Evolutionary conservation across 2,329 filamentous ascomycete genomes (phyloP).

Genomic region (Beauveria asiatica): DNA sequence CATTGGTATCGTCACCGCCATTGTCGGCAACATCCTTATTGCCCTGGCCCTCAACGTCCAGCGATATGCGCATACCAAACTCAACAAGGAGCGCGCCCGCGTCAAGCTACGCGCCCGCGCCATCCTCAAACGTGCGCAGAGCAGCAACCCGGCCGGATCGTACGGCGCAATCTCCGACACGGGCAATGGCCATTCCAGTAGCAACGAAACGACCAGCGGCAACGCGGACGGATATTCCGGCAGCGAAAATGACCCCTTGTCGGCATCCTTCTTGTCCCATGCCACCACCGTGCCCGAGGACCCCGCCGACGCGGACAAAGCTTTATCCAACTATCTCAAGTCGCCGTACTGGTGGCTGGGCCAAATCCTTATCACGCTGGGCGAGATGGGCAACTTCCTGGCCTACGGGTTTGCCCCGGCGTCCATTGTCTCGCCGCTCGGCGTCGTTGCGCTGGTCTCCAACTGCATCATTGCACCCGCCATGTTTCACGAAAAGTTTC

Average conservation of each 20-base stretch:
- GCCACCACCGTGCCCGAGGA: slow-evolving; percentile 17
- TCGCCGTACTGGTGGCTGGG: slow-evolving; percentile 97
- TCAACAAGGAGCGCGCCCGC: slow-evolving; percentile 61
- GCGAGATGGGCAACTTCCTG: slow-evolving; percentile 92
- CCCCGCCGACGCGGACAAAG: slow-evolving; percentile 25
- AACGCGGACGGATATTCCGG: slow-evolving; percentile 25
- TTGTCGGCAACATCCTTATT: slow-evolving; percentile 87
- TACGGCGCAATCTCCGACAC: slow-evolving; percentile 25
- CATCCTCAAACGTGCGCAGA: slow-evolving; percentile 39
- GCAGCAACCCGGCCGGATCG: slow-evolving; percentile 18
- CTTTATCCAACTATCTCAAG: slow-evolving; percentile 66
- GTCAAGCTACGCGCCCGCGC: slow-evolving; percentile 46
- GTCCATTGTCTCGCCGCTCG: slow-evolving; percentile 91
- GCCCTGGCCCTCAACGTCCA: slow-evolving; percentile 95
- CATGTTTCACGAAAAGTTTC: slow-evolving; percentile 85
- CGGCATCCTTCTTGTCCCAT: slow-evolving; percentile 39
- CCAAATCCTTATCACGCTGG: slow-evolving; percentile 83
- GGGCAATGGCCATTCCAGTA: slow-evolving; percentile 12
- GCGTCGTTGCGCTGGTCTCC: slow-evolving; percentile 91
- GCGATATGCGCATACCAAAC: slow-evolving; percentile 82
- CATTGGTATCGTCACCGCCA: slow-evolving; percentile 89
- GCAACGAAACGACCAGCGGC: slow-evolving; percentile 21
- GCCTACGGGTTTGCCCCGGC: slow-evolving; percentile 97
- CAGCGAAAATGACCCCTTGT: slow-evolving; percentile 43
- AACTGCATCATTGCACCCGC: slow-evolving; percentile 96